Evolutionary conservation across 768 basidiomycete genomes (phyloP).

Genomic region (Thelephora ganbajun): DNA sequence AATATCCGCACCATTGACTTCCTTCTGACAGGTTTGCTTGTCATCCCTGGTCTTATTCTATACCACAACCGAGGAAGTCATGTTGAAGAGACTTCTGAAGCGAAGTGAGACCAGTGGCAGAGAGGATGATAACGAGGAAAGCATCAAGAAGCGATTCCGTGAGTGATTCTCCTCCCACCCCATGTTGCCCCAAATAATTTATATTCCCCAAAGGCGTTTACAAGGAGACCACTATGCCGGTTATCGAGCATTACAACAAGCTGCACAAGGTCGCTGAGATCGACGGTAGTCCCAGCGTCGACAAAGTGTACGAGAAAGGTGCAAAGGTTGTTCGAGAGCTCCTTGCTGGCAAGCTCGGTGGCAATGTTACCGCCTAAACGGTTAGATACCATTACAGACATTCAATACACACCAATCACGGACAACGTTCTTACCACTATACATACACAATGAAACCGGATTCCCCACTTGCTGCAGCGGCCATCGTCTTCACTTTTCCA

Average conservation of each 20-base stretch:
- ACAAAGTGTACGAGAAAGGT: slow-evolving; percentile 56
- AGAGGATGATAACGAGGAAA: slow-evolving; percentile 91
- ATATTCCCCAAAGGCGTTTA: slow-evolving; percentile 48
- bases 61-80: slow-evolving; percentile 75
- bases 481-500: slow-evolving; percentile 41
- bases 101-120: slow-evolving; percentile 89
- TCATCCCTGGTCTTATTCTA: slow-evolving; percentile 78
- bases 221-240: slow-evolving; percentile 80
- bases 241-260: slow-evolving; percentile 68
- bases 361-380: slow-evolving; percentile 13
- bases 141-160: slow-evolving; percentile 96
- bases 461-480: slow-evolving; percentile 21
- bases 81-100: slow-evolving; percentile 75
- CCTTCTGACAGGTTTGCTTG: slow-evolving; percentile 48
- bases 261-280: slow-evolving; percentile 70
- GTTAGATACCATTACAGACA: neutral
- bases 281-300: slow-evolving; percentile 51
- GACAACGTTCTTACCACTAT: slow-evolving; percentile 9
- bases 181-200: neutral
- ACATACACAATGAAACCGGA: slow-evolving; percentile 34
- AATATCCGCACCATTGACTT: neutral
- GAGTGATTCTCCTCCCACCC: slow-evolving; percentile 14
- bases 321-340: slow-evolving; percentile 37
- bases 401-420: neutral
- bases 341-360: slow-evolving; percentile 18